Base-by-base conservation (phyloP, 495 filamentous ascomycete genomes). In the Parachaetomium inaequale region DNA sequence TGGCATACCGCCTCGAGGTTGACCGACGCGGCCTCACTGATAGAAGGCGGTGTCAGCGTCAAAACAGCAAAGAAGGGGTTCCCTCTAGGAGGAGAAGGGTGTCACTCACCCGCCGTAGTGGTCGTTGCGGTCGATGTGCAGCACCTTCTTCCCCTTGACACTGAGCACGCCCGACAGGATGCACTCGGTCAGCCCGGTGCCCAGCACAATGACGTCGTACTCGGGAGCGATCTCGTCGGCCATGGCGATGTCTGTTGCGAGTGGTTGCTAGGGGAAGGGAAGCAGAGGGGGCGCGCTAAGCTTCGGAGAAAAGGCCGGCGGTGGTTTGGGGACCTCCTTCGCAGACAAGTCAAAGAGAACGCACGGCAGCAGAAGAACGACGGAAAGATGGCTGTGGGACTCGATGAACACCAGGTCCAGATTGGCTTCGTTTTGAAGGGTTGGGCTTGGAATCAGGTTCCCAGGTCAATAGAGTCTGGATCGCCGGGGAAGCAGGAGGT, bases 51-150 rank as follows among this genome's bases (percentile, higher is more conserved):
- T 75, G 71, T 77, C 63, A 72, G 70, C 54, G 17, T 36, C 51
- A 38, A 55, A 56, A 23, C 38, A 34, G 40, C 43, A 42, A 6
- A 56, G n/a, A 40, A 1, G 21, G 49, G 19, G 31, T n/a, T n/a
- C n/a, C n/a, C n/a, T 17, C 36, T 4, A 8, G 31, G 4, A 40
- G 14, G 36, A 40, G 21, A 23, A 36, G 43, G 54, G 52, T 50
- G 43, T 34, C 55, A 84, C 90, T 65, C 76, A 96, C 93, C 92
- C 95, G 83, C 94, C 94, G 75, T 98, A 98, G 79, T 98, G 92
- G 72, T 96, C 93, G 76, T 98, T 98, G 76, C 94, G 88, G 78
- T 98, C 94, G 72, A 98, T 97, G 80, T 98, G 96, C 62, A 98
- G 83, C 61, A 98, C 95, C 80, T 97, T 98, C 82, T 95, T 94